Evolutionary conservation across 345 rosid genomes (phyloP).

Genomic region (Arabidopsis arenosa): DNA sequence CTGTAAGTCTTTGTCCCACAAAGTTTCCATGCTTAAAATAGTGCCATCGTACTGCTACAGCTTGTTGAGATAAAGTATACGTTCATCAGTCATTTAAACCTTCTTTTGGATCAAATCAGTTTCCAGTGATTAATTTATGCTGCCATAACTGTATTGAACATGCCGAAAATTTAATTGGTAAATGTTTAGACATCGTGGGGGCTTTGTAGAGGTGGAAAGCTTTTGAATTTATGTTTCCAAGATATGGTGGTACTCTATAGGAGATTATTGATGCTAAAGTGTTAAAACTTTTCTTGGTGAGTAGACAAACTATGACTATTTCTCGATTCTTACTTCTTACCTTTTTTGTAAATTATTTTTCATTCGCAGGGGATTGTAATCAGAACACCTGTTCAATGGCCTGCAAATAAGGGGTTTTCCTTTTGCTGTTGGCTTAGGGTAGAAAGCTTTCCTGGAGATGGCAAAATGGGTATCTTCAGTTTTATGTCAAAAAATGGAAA

Average conservation of each 20-base stretch:
- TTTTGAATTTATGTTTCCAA: conserved; percentile 22
- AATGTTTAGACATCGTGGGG: conserved; percentile 27
- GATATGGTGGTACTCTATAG: conserved; percentile 22
- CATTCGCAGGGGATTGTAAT: conserved; percentile 74
- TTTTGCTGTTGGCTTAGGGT: conserved; percentile 98
- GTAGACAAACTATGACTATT: conserved; percentile 23
- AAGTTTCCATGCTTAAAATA: conserved; percentile 14
- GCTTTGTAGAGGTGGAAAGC: background rate
- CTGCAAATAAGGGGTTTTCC: conserved; percentile 87
- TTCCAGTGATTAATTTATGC: conserved; percentile 18
- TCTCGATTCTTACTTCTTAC: conserved; percentile 20
- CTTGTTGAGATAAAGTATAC: conserved; percentile 1
- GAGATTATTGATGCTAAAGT: conserved; percentile 30
- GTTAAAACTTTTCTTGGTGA: conserved; percentile 32
- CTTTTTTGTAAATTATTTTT: conserved; percentile 21
- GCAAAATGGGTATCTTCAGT: conserved; percentile 85
- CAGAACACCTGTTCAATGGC: conserved; percentile 91
- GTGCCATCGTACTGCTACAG: conserved; percentile 6
- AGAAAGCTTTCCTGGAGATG: conserved; percentile 76
- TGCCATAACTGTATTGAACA: conserved; percentile 26
- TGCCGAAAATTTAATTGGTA: conserved; percentile 13
- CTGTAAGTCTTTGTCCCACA: conserved; percentile 64
- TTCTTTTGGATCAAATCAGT: conserved; percentile 2
- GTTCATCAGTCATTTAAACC: conserved; percentile 9
- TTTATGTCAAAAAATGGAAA: conserved; percentile 87